A percentile compares a stretch with the other conserved stretches of the same genome.
Conservation (phyloP, 108 stramenopile genomes). For the Fragilaria crotonensis region DNA sequence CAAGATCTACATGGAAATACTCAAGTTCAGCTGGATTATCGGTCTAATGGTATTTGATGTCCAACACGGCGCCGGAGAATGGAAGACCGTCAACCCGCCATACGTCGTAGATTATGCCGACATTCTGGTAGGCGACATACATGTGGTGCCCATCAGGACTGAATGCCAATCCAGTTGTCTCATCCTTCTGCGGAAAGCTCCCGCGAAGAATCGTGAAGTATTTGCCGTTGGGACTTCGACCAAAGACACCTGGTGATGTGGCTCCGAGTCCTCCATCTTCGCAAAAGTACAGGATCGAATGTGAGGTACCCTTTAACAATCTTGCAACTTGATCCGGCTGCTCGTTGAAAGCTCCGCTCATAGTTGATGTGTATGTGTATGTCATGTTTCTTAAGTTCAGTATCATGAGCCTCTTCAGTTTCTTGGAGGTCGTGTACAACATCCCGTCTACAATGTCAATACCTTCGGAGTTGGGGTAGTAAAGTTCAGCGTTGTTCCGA, state of each 20-base stretch:
- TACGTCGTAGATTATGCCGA: constrained; percentile 7
- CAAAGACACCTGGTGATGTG: constrained; percentile 39
- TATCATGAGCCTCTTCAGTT: constrained; percentile 12
- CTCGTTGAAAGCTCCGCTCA: constrained; percentile 27
- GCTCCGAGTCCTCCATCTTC: constrained; percentile 43
- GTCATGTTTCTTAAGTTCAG: constrained; percentile 29
- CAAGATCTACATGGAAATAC: background rate
- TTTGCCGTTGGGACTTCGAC: constrained; percentile 5
- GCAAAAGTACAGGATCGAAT: constrained; percentile 39
- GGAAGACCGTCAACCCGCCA: constrained; percentile 6
- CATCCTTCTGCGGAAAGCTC: constrained; percentile 3
- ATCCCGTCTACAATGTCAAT: constrained; percentile 24
- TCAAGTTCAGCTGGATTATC: too few species aligned
- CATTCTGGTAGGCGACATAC: constrained; percentile 9
- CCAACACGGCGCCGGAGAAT: background rate
- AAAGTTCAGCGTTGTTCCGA: constrained; percentile 5
- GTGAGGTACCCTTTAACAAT: constrained; percentile 13
- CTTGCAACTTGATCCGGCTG: constrained; percentile 39
- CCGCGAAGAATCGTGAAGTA: constrained; percentile 39
- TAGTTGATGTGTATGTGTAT: constrained; percentile 6
- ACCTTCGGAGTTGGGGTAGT: constrained; percentile 37
- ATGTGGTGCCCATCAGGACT: constrained; percentile 11
- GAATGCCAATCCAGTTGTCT: constrained; percentile 43
- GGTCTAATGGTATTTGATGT: constrained; percentile 9
- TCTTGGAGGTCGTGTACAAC: constrained; percentile 48